Conservation (phyloP, 2,329 filamentous ascomycete species). For the Trichoderma afroharzianum region DNA sequence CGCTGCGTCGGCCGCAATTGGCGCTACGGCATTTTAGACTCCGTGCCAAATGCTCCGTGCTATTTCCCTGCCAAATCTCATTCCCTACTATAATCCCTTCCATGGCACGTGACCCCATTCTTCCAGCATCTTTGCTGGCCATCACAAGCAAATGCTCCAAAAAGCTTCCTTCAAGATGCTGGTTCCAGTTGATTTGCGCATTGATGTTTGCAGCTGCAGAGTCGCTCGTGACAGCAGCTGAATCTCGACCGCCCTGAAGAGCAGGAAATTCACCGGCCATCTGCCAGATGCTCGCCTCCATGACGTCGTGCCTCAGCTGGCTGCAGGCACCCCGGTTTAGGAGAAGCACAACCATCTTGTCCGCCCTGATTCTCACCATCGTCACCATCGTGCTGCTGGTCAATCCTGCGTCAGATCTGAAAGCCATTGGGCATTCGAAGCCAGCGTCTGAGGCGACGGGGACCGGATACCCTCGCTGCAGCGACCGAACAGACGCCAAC, state of each 20-base stretch:
- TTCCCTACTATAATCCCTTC: neutral
- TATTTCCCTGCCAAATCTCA: neutral
- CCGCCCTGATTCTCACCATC: constrained; percentile 6
- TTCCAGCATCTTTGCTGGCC: neutral
- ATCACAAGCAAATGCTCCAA: neutral
- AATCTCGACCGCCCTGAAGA: neutral
- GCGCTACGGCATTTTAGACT: neutral
- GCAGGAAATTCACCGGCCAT: neutral
- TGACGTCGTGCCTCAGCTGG: constrained; percentile 12
- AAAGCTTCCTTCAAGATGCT: neutral
- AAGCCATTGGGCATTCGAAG: neutral
- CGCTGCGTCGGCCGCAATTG: neutral
- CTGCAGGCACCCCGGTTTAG: constrained; percentile 17
- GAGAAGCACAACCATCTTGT: constrained; percentile 10
- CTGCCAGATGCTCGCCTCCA: neutral
- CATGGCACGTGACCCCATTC: neutral
- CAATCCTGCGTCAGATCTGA: neutral
- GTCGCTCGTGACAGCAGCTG: neutral
- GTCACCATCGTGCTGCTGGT: constrained; percentile 10
- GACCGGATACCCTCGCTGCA: constrained; percentile 7
- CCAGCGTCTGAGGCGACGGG: neutral
- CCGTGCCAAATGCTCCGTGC: neutral
- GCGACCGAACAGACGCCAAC: neutral
- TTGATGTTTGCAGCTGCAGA: neutral
- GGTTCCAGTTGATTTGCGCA: neutral